A percentile compares a stretch with the other conserved stretches of the same genome.
phyloP scores from a whole-genome alignment of 2,329 filamentous ascomycete genomes.

The Pestalotiopsis sp. region DNA sequence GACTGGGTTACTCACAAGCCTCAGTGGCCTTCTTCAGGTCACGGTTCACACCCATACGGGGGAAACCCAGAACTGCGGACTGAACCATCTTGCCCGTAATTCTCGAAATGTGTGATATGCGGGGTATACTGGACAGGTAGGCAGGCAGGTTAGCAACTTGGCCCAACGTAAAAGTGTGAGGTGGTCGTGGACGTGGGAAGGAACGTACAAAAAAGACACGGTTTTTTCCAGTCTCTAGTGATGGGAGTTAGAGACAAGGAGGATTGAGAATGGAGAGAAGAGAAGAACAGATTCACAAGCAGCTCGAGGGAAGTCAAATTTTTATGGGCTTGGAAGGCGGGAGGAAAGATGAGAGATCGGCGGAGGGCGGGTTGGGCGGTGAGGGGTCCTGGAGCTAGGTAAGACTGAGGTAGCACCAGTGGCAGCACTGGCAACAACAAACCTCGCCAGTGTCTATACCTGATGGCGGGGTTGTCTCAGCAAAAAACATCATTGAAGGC shows the following conservation, averaged over 20 bases:
- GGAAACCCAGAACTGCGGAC: conserved; percentile 91
- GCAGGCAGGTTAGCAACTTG: neutral
- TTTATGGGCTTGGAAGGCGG: conserved; percentile 5
- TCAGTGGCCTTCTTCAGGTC: conserved; percentile 99
- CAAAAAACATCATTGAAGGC: conserved; percentile 17
- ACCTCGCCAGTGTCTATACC: neutral
- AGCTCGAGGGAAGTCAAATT: conserved; percentile 11
- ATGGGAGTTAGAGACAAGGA: neutral
- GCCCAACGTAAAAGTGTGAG: neutral
- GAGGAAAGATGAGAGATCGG: conserved; percentile 9
- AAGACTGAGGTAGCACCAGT: neutral
- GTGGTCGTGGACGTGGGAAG: neutral
- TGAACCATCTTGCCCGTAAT: conserved; percentile 57
- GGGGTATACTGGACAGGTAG: conserved; percentile 4
- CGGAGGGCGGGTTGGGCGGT: conserved; percentile 14
- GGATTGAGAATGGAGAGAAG: conserved; percentile 13
- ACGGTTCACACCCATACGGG: conserved; percentile 96
- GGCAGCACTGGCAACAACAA: neutral
- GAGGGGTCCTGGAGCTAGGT: conserved; percentile 5
- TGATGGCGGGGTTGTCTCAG: conserved; percentile 16
- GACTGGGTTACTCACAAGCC: conserved; percentile 60
- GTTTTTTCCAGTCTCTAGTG: conserved; percentile 25
- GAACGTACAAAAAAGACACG: conserved; percentile 25
- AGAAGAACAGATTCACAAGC: conserved; percentile 13
- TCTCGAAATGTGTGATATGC: conserved; percentile 15